Evolutionary conservation across 352 stramenopile species (phyloP), one percentile per base, ranked within the genome.

Genomic region (Phytophthora fragariae): DNA sequence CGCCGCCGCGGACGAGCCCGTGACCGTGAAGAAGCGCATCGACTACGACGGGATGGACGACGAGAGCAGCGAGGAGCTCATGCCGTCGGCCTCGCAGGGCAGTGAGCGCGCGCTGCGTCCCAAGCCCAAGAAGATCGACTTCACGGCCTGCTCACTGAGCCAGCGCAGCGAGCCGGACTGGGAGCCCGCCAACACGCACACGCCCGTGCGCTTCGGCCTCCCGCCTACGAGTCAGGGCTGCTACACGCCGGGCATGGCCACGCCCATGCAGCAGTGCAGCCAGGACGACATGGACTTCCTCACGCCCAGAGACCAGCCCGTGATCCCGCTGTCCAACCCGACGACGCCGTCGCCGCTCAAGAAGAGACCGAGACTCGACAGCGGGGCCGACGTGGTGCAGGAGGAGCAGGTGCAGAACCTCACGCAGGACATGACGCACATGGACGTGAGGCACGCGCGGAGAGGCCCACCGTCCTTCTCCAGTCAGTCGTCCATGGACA

Each of bases 221-320:
- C 77, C 76, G 12, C 69, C 67, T 21, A 80, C 80, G 1, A 83
- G 75, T 35, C 81, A 90, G 46, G 66, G 67, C 21, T 73, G 60
- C 15, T 84, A 78, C 35, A 77, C 72, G 27, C 62, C 70, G 0
- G 53, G 66, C 8, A 62, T 72, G 58, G 67, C 64, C 39, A 82
- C 80, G 46, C 77, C 81, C 14, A 76, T 91, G 75, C 89, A 92
- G 64, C 88, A 82, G 65, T 94, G 86, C 80, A 95, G 88, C 59
- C 89, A 96, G 60, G 88, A 96, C 74, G 87, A 93, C 15, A 78
- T 95, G 70, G 89, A 96, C 75, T 96, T 94, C 77, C 82, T 92
- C 41, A 96, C 89, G 57, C 89, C 89, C 17, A 73, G 89, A 64
- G 89, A 96, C 71, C 89, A 96, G 64, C 89, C 89, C 1, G 88